phyloP scores from a whole-genome alignment of 306 rosid genomes.

The Adenanthera pavonina region DNA sequence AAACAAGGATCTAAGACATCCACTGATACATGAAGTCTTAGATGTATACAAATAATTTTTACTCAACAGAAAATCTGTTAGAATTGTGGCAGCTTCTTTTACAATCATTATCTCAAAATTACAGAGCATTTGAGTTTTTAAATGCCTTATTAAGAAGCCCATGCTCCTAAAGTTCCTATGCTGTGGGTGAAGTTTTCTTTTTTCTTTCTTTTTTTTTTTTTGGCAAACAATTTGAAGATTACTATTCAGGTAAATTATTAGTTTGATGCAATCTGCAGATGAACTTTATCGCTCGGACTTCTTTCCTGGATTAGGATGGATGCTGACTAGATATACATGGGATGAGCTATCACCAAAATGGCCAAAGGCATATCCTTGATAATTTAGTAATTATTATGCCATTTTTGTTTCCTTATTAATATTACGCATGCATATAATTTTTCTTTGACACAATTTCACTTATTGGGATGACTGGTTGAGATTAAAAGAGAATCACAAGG shows the following conservation, averaged over 20 bases:
- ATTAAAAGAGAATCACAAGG: constrained; percentile 79
- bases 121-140: neutral
- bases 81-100: constrained; percentile 28
- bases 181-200: neutral
- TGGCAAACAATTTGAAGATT: constrained; percentile 3
- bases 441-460: constrained; percentile 83
- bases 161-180: neutral
- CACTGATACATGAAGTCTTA: neutral
- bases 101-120: neutral
- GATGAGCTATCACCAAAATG: constrained; percentile 99
- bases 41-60: constrained; percentile 16
- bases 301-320: constrained; percentile 98
- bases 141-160: constrained; percentile 6
- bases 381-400: constrained; percentile 37
- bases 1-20: neutral
- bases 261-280: constrained; percentile 62
- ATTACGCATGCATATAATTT: constrained; percentile 24
- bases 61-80: constrained; percentile 11
- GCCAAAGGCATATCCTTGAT: constrained; percentile 99
- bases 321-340: constrained; percentile 86
- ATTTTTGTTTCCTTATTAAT: constrained; percentile 33
- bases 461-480: constrained; percentile 99
- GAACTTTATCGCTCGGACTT: constrained; percentile 91
- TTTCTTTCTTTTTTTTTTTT: too few relatives aligned
- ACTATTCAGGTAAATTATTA: constrained; percentile 32